These are phyloP conservation scores for Colletotrichum acutatum DNA, from an alignment of 2,329 filamentous ascomycete genomes.

Conservation along the genomic window DNA sequence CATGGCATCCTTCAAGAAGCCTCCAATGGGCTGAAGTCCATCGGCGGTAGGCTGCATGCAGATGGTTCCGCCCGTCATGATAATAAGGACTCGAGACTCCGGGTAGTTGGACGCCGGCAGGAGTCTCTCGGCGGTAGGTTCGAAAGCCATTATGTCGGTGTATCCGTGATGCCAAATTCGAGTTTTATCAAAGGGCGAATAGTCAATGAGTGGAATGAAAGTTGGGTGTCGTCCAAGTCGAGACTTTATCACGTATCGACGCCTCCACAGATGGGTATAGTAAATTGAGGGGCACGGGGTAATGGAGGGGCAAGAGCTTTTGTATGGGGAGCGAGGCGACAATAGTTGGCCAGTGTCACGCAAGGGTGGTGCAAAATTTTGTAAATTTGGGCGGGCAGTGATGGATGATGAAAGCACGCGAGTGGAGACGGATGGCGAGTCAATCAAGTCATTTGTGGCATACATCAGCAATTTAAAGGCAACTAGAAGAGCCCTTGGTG, in stretches of 20 bases:
- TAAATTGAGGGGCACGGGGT: slow-evolving; percentile 32
- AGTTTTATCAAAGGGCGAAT: neutral
- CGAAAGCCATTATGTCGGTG: slow-evolving; percentile 20
- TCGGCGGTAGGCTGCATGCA: slow-evolving; percentile 88
- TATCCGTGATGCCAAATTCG: neutral
- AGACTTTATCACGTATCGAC: slow-evolving; percentile 18
- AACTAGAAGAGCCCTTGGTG: slow-evolving; percentile 13
- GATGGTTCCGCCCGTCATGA: slow-evolving; percentile 91
- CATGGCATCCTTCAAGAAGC: slow-evolving; percentile 86
- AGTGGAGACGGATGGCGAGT: slow-evolving; percentile 34
- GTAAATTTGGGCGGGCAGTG: slow-evolving; percentile 32
- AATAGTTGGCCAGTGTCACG: slow-evolving; percentile 27
- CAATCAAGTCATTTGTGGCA: slow-evolving; percentile 29
- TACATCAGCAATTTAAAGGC: neutral
- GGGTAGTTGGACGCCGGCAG: slow-evolving; percentile 53
- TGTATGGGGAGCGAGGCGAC: slow-evolving; percentile 28
- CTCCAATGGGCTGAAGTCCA: slow-evolving; percentile 82
- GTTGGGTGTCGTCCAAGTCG: slow-evolving; percentile 1
- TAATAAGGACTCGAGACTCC: slow-evolving; percentile 86
- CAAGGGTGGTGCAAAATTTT: slow-evolving; percentile 30
- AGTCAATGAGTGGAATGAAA: neutral
- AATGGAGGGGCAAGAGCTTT: slow-evolving; percentile 30
- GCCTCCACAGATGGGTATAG: slow-evolving; percentile 24
- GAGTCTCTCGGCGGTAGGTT: slow-evolving; percentile 22
- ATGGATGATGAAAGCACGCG: slow-evolving; percentile 34